phyloP scores from a whole-genome alignment of 768 basidiomycete genomes.

The Rubroboletus satanas region DNA sequence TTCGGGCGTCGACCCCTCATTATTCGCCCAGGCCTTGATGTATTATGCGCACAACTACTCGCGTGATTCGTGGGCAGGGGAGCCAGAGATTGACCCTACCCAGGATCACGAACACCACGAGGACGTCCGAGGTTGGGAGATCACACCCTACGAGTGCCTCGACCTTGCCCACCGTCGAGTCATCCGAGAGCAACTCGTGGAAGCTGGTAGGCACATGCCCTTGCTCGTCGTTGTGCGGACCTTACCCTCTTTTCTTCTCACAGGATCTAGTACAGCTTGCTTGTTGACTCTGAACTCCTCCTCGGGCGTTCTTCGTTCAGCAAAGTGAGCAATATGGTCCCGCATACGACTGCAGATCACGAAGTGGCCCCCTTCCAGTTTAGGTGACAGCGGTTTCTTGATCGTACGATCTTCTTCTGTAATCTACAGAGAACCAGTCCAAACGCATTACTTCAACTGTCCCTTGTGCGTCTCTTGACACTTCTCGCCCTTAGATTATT shows the following conservation, averaged over 20 bases:
- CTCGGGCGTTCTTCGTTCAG: conserved; percentile 69
- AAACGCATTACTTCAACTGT: conserved; percentile 35
- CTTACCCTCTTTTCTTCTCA: not conserved
- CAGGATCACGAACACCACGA: conserved; percentile 67
- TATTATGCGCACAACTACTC: conserved; percentile 77
- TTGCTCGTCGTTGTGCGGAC: conserved; percentile 13
- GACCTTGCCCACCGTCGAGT: conserved; percentile 71
- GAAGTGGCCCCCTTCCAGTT: conserved; percentile 35
- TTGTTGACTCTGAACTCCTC: conserved; percentile 70
- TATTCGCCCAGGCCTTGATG: conserved; percentile 91
- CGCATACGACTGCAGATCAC: not conserved
- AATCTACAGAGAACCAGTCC: conserved; percentile 40
- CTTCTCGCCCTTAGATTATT: not conserved
- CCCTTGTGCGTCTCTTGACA: conserved; percentile 24
- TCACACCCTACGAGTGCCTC: conserved; percentile 67
- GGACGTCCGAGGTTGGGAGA: conserved; percentile 62
- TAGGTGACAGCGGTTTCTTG: conserved; percentile 77
- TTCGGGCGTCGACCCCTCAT: conserved; percentile 77
- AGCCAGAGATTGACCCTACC: conserved; percentile 76
- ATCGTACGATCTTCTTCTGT: conserved; percentile 67
- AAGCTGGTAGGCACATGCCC: conserved; percentile 39
- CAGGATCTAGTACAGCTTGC: conserved; percentile 85
- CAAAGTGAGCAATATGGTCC: conserved; percentile 52
- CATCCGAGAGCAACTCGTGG: conserved; percentile 58
- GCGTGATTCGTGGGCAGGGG: conserved; percentile 72